These are phyloP conservation scores for Tuctoria greenei DNA, from an alignment of 176 grass and related monocot genomes.

Conservation along the genomic window DNA sequence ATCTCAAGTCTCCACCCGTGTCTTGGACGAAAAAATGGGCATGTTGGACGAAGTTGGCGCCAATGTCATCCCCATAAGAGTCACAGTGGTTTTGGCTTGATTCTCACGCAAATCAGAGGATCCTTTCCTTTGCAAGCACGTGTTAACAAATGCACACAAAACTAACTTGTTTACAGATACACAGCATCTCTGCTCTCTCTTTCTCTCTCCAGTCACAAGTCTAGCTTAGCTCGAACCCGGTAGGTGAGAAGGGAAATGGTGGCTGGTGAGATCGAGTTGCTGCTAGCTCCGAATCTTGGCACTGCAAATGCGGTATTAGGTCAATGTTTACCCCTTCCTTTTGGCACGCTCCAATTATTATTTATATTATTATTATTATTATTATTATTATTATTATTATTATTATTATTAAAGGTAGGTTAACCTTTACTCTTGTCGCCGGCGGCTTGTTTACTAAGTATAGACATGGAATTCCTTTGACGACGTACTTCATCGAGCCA, in stretches of 20 bases:
- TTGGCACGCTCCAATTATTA: constrained; percentile 1
- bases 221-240: constrained; percentile 25
- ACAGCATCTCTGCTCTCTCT: neutral
- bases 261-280: constrained; percentile 37
- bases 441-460: constrained; percentile 5
- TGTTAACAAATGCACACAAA: too few species aligned
- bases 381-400: too few species aligned
- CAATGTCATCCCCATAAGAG: neutral
- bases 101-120: neutral
- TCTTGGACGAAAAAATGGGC: constrained; percentile 25
- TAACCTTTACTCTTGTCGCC: constrained; percentile 19
- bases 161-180: too few species aligned
- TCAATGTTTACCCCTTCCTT: constrained; percentile 35
- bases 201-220: constrained; percentile 1
- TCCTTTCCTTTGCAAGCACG: neutral
- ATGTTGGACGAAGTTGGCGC: neutral
- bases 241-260: constrained; percentile 41
- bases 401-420: constrained; percentile 23
- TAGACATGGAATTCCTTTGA: neutral
- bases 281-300: constrained; percentile 14
- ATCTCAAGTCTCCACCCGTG: constrained; percentile 32
- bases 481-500: neutral
- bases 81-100: constrained; percentile 18
- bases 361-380: too few species aligned
- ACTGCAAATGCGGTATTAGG: constrained; percentile 37